Conservation (phyloP, 345 rosid genomes). For the Reutealis trisperma region DNA sequence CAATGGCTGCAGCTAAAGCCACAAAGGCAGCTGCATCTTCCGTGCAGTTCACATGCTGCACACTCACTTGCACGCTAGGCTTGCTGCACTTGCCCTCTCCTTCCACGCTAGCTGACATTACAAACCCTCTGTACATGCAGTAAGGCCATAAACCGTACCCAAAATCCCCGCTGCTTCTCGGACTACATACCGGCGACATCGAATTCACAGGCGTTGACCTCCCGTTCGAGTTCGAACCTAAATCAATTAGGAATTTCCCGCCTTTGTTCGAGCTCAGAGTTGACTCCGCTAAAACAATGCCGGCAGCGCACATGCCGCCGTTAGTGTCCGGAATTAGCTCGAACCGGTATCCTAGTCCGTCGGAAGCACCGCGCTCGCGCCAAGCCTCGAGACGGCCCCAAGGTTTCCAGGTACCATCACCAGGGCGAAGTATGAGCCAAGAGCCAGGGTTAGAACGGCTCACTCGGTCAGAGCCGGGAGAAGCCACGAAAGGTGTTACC, state of each 20-base stretch:
- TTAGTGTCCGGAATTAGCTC: constrained; percentile 66
- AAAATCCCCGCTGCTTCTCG: constrained; percentile 75
- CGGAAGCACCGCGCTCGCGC: constrained; percentile 79
- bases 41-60: constrained; percentile 87
- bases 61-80: constrained; percentile 83
- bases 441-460: constrained; percentile 88
- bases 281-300: constrained; percentile 71
- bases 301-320: constrained; percentile 45
- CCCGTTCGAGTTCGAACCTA: constrained; percentile 36
- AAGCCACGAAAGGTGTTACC: constrained; percentile 82
- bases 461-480: constrained; percentile 84
- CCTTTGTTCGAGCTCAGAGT: constrained; percentile 63
- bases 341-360: constrained; percentile 75
- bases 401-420: constrained; percentile 82
- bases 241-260: constrained; percentile 74
- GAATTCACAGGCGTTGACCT: constrained; percentile 37
- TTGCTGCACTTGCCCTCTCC: constrained; percentile 87
- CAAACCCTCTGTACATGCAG: constrained; percentile 66
- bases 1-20: constrained; percentile 87
- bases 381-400: constrained; percentile 96
- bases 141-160: constrained; percentile 75
- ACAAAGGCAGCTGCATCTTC: constrained; percentile 96
- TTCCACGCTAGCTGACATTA: constrained; percentile 84
- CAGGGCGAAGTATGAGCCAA: constrained; percentile 87
- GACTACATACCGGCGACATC: constrained; percentile 70